These are phyloP conservation scores for Debaryomycetaceae sp. DNA, from an alignment of 1,139 yeast genomes.

Conservation along the genomic window DNA sequence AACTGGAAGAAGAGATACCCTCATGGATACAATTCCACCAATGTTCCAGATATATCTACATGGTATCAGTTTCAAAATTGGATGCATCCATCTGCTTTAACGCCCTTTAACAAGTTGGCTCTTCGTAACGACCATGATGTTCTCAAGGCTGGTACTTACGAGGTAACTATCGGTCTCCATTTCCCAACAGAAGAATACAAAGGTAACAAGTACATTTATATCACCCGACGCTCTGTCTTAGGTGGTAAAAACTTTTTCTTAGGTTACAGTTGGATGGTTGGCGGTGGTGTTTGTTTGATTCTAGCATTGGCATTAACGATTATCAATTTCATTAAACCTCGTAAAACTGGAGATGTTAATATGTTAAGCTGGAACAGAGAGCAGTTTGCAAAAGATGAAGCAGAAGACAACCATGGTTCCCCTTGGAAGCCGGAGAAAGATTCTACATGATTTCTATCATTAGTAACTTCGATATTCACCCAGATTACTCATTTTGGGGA, in stretches of 20 bases:
- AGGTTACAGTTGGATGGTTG: conserved; percentile 87
- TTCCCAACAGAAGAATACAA: conserved; percentile 83
- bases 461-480: not conserved
- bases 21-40: conserved; percentile 81
- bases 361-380: conserved; percentile 72
- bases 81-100: conserved; percentile 94
- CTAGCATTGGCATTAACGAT: conserved; percentile 58
- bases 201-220: conserved; percentile 76
- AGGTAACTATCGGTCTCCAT: conserved; percentile 71
- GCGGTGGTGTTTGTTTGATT: conserved; percentile 81
- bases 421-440: conserved; percentile 2
- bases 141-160: conserved; percentile 66
- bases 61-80: conserved; percentile 76
- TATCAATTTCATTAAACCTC: conserved; percentile 63
- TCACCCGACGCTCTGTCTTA: conserved; percentile 80
- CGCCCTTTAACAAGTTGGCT: conserved; percentile 80
- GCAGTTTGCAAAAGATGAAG: conserved; percentile 17
- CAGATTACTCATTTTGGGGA: not conserved
- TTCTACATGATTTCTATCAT: conserved; percentile 1
- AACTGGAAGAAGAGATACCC: conserved; percentile 86
- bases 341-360: conserved; percentile 71
- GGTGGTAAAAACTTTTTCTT: conserved; percentile 89
- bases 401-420: conserved; percentile 8
- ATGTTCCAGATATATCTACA: conserved; percentile 65
- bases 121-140: conserved; percentile 70